These are phyloP conservation scores for Anaeromyces robustus DNA, from an alignment of 192 early-diverging fungal species.

Conservation along the genomic window DNA sequence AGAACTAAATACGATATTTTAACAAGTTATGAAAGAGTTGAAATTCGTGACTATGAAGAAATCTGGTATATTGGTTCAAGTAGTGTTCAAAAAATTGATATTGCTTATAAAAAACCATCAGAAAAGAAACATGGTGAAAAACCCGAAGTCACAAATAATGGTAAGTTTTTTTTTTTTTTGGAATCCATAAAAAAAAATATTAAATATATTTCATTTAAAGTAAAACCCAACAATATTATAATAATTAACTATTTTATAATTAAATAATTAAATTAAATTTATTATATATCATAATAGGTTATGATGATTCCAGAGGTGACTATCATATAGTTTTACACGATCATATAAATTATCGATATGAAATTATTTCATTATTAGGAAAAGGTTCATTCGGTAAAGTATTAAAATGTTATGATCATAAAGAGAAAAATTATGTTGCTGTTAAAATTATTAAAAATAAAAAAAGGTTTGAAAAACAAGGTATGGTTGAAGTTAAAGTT, in stretches of 20 bases:
- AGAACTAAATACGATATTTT: constrained; percentile 13
- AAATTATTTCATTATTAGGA: constrained; percentile 76
- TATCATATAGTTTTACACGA: constrained; percentile 74
- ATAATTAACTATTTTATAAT: no score
- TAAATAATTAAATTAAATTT: background rate
- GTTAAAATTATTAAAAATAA: constrained; percentile 94
- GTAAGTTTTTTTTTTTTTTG: constrained; percentile 3
- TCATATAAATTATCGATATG: constrained; percentile 87
- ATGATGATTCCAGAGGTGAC: constrained; percentile 90
- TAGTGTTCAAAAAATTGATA: constrained; percentile 35
- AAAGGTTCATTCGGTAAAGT: constrained; percentile 95
- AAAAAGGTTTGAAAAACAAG: constrained; percentile 91
- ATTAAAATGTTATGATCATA: constrained; percentile 86
- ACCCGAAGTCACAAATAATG: constrained; percentile 32
- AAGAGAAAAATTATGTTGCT: constrained; percentile 66
- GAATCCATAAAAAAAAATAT: no score
- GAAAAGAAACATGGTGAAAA: constrained; percentile 35
- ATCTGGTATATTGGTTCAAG: constrained; percentile 79
- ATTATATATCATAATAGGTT: constrained; percentile 21
- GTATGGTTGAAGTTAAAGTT: constrained; percentile 85
- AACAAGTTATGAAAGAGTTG: constrained; percentile 70
- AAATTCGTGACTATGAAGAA: constrained; percentile 64
- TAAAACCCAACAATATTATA: no score
- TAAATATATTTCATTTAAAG: no score
- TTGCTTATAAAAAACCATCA: constrained; percentile 31